Conservation (phyloP, 306 rosid genomes). For the Argentina anserina region DNA sequence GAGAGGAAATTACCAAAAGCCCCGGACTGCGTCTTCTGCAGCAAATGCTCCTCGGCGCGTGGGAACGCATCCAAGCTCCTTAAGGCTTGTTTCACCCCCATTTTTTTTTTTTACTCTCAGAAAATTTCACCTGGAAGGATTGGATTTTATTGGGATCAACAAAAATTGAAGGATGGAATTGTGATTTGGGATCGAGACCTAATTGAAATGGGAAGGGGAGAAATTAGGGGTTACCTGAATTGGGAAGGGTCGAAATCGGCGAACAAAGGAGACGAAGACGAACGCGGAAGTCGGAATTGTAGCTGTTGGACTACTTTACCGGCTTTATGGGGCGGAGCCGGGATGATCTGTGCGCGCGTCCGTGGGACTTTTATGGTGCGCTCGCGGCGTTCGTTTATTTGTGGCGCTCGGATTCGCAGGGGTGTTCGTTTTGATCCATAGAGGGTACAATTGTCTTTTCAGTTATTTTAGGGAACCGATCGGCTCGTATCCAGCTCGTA, state of each 20-base stretch:
- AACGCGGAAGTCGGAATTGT: conserved; percentile 19
- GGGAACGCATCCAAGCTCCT: conserved; percentile 92
- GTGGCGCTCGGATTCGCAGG: rapidly evolving
- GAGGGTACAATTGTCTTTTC: too few relatives aligned
- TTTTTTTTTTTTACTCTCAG: conserved; percentile 7
- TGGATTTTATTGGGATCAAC: neutral
- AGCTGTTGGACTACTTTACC: conserved; percentile 7
- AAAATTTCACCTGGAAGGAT: neutral
- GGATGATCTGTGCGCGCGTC: neutral
- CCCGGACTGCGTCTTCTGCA: conserved; percentile 92
- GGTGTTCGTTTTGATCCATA: too few relatives aligned
- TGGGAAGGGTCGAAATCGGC: conserved; percentile 9
- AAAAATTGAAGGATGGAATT: neutral
- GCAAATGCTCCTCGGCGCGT: conserved; percentile 91
- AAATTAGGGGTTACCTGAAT: neutral
- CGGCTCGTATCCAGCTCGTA: too few relatives aligned
- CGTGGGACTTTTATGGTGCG: neutral
- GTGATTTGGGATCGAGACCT: neutral
- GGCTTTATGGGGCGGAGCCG: neutral
- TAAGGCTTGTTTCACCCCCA: conserved; percentile 76
- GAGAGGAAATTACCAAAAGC: conserved; percentile 56
- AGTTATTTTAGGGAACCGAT: too few relatives aligned
- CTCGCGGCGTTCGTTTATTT: neutral
- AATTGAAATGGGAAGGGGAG: neutral
- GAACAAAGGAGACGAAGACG: conserved; percentile 6